phyloP scores from a whole-genome alignment of 768 basidiomycete species.

The Sistotremastrum suecicum region DNA sequence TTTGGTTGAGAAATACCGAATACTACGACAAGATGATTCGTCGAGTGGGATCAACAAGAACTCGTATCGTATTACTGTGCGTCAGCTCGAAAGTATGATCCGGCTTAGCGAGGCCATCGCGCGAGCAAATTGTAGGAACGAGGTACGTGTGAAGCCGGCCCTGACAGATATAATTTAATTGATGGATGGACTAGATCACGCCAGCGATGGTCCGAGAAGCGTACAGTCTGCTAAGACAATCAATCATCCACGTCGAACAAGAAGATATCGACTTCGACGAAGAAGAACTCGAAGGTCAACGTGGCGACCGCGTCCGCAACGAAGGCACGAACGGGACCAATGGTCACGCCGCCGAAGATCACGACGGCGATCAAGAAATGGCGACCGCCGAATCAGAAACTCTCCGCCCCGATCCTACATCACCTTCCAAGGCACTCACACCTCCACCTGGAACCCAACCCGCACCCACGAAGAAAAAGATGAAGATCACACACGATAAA shows the following conservation, averaged over 20 bases:
- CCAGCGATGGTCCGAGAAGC: constrained; percentile 94
- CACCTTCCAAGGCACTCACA: constrained; percentile 6
- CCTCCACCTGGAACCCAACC: constrained; percentile 8
- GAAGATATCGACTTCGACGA: constrained; percentile 98
- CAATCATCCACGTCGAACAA: constrained; percentile 98
- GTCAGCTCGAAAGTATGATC: constrained; percentile 97
- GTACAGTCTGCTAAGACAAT: constrained; percentile 83
- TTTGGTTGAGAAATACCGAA: constrained; percentile 89
- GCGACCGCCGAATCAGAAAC: constrained; percentile 49
- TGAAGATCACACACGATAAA: constrained; percentile 93
- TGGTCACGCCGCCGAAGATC: constrained; percentile 20
- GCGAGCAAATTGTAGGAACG: constrained; percentile 88
- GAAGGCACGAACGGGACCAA: constrained; percentile 15
- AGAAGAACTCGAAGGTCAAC: constrained; percentile 57
- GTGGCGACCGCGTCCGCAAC: constrained; percentile 16
- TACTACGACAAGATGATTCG: constrained; percentile 83
- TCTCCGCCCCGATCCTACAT: constrained; percentile 1
- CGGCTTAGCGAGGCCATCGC: constrained; percentile 96
- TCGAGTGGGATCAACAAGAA: constrained; percentile 67
- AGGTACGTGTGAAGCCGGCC: constrained; percentile 32
- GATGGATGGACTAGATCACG: constrained; percentile 46
- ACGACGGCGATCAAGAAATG: constrained; percentile 42
- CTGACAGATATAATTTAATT: neutral
- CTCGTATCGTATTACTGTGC: constrained; percentile 94
- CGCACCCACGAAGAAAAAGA: constrained; percentile 46